These are phyloP conservation scores for Eucalyptus lansdowneana DNA, from an alignment of 345 rosid species.

Conservation along the genomic window DNA sequence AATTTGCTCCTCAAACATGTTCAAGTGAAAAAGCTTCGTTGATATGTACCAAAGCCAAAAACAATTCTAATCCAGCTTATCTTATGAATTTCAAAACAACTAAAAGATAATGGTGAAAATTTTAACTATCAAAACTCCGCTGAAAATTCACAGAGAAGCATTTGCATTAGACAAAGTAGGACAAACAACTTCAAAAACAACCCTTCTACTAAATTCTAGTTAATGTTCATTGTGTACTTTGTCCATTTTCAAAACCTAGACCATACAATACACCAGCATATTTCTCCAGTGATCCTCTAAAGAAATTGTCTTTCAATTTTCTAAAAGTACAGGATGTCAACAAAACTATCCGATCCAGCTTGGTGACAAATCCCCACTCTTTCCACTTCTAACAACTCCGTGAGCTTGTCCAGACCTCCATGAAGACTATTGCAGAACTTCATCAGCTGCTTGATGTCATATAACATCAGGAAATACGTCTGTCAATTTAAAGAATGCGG, in stretches of 20 bases:
- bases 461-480: constrained; percentile 53
- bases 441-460: constrained; percentile 78
- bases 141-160: background rate
- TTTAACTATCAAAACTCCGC: background rate
- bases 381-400: constrained; percentile 66
- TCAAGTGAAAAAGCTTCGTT: background rate
- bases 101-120: background rate
- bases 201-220: background rate
- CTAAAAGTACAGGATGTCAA: constrained; percentile 75
- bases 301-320: constrained; percentile 75
- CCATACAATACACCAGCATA: constrained; percentile 86
- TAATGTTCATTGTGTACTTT: background rate
- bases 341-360: constrained; percentile 84
- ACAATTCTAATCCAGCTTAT: background rate
- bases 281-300: constrained; percentile 50
- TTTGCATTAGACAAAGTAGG: background rate
- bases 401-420: constrained; percentile 78
- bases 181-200: background rate
- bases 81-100: background rate
- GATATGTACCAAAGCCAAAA: background rate
- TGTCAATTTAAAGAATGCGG: constrained; percentile 45
- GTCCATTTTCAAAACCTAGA: constrained; percentile 75
- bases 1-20: background rate
- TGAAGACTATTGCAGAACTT: constrained; percentile 81
- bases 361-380: constrained; percentile 80